Evolutionary conservation across 176 grass and related monocot species (phyloP).

Genomic region (Oryza meridionalis): DNA sequence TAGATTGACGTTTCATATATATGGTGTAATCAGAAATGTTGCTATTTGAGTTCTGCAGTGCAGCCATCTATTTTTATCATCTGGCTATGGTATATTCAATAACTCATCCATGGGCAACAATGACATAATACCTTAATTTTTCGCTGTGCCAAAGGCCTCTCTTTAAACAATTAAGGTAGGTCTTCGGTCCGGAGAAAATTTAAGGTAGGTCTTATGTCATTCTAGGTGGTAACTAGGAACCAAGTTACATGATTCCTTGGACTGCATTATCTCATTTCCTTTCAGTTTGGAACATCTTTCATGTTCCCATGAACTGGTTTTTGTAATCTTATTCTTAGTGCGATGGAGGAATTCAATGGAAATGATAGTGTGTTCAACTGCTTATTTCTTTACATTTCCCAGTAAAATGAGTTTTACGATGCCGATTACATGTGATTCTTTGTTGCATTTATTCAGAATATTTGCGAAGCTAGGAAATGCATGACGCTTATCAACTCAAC

Average conservation of each 20-base stretch:
- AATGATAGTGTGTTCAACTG: background rate
- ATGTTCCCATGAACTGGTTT: background rate
- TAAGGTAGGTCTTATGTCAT: background rate
- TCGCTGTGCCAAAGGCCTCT: too few relatives aligned
- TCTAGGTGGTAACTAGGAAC: background rate
- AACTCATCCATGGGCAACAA: background rate
- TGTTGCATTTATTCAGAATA: background rate
- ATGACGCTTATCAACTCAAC: conserved; percentile 11
- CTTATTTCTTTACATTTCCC: background rate
- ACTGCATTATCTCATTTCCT: background rate
- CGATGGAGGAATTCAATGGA: background rate
- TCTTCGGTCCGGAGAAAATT: too few relatives aligned
- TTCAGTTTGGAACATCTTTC: background rate
- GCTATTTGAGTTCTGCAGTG: background rate
- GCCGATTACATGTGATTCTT: background rate
- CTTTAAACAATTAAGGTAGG: conserved; percentile 3
- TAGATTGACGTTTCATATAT: conserved; percentile 6
- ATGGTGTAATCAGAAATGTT: background rate
- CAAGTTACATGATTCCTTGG: background rate
- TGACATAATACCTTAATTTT: too few relatives aligned
- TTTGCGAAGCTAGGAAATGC: conserved; percentile 23
- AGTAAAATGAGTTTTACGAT: background rate
- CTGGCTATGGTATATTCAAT: background rate
- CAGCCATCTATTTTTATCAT: background rate
- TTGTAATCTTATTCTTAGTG: background rate